phyloP scores from a whole-genome alignment of 2,329 filamentous ascomycete species.

The Cytospora chrysosperma region DNA sequence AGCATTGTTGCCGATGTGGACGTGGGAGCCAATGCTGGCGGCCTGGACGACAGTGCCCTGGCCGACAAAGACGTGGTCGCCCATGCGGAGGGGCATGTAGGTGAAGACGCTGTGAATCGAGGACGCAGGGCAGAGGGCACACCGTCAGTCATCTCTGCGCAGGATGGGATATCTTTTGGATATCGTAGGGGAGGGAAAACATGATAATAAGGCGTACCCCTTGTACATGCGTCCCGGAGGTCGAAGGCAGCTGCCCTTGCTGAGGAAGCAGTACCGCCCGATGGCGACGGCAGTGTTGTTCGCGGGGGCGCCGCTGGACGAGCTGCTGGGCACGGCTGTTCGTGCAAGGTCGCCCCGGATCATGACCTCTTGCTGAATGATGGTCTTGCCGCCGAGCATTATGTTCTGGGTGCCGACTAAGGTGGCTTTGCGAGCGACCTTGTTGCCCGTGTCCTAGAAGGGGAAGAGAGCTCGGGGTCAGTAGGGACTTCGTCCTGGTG shows the following conservation, averaged over 20 bases:
- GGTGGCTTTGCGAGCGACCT: slow-evolving; percentile 87
- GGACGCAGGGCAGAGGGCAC: too few relatives aligned
- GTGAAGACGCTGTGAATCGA: too few relatives aligned
- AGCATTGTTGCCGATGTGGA: slow-evolving; percentile 76
- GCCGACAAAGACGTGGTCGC: slow-evolving; percentile 91
- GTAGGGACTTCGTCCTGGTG: not conserved
- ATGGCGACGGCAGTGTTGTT: slow-evolving; percentile 75
- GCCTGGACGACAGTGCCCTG: slow-evolving; percentile 75
- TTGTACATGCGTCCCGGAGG: slow-evolving; percentile 83
- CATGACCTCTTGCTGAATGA: slow-evolving; percentile 93
- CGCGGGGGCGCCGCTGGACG: slow-evolving; percentile 39
- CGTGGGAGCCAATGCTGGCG: slow-evolving; percentile 78
- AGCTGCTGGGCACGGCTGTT: slow-evolving; percentile 46
- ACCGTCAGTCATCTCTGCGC: too few relatives aligned
- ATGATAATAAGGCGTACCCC: too few relatives aligned
- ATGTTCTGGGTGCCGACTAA: slow-evolving; percentile 97
- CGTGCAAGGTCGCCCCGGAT: slow-evolving; percentile 85
- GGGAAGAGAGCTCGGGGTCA: slow-evolving; percentile 1
- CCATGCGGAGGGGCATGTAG: slow-evolving; percentile 87
- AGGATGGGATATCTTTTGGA: too few relatives aligned
- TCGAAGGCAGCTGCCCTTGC: slow-evolving; percentile 72
- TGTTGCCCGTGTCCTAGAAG: slow-evolving; percentile 92
- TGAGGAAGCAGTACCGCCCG: slow-evolving; percentile 88
- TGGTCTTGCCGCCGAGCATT: slow-evolving; percentile 92
- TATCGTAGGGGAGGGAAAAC: too few relatives aligned